Conservation (phyloP, 805 yeast genomes). For the Ogataea pilisensis region DNA sequence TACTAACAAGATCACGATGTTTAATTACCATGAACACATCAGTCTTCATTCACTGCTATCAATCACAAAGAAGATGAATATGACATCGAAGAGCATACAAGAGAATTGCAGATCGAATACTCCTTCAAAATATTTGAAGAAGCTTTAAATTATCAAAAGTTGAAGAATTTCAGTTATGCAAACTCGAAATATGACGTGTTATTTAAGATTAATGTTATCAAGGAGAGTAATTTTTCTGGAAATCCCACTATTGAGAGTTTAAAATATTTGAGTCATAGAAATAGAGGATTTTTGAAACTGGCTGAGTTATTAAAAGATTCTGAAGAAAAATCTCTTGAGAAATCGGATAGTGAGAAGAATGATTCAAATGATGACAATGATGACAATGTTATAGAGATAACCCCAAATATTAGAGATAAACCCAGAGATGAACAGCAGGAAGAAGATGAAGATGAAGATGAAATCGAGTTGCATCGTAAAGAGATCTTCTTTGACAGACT, state of each 20-base stretch:
- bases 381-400: not conserved
- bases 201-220: slow-evolving; percentile 65
- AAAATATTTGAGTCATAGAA: slow-evolving; percentile 74
- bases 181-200: slow-evolving; percentile 53
- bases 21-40: not conserved
- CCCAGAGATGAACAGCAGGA: too few species aligned
- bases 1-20: too few species aligned
- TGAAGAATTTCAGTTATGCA: slow-evolving; percentile 45
- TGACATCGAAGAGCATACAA: slow-evolving; percentile 83
- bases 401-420: too few species aligned
- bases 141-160: slow-evolving; percentile 63
- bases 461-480: slow-evolving; percentile 26
- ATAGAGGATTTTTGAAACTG: slow-evolving; percentile 71
- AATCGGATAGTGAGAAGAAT: too few species aligned
- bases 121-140: slow-evolving; percentile 71
- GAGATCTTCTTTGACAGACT: slow-evolving; percentile 17
- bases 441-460: slow-evolving; percentile 8
- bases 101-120: slow-evolving; percentile 87
- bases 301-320: slow-evolving; percentile 30
- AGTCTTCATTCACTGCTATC: slow-evolving; percentile 75
- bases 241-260: slow-evolving; percentile 69
- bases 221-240: slow-evolving; percentile 35
- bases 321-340: too few species aligned
- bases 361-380: not conserved
- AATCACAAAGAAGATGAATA: slow-evolving; percentile 73